phyloP scores from a whole-genome alignment of 257 asterid species.

The Buddleja alternifolia region DNA sequence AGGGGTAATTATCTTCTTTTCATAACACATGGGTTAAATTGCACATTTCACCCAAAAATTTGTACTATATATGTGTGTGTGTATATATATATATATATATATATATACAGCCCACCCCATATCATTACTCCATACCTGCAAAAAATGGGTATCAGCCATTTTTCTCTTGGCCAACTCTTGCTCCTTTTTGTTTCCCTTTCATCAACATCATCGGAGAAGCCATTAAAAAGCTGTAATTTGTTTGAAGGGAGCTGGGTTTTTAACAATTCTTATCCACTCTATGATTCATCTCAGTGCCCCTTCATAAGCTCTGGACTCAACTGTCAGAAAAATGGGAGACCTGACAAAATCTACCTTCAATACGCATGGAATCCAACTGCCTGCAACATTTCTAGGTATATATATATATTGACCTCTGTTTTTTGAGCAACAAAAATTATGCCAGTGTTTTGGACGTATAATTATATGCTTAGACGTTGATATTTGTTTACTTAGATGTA shows the following conservation, averaged over 20 bases:
- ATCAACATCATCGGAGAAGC: constrained; percentile 14
- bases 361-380: constrained; percentile 65
- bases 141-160: constrained; percentile 16
- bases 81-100: no score
- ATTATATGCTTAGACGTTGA: no score
- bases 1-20: no score
- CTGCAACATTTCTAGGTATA: constrained; percentile 56
- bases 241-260: constrained; percentile 69
- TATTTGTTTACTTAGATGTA: no score
- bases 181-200: neutral
- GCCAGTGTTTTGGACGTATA: no score
- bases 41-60: no score
- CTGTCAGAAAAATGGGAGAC: constrained; percentile 66
- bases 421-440: no score
- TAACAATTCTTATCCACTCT: constrained; percentile 54
- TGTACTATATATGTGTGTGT: no score
- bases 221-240: constrained; percentile 43
- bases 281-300: constrained; percentile 59
- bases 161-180: neutral
- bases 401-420: neutral
- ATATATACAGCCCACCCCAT: neutral
- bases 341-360: constrained; percentile 44
- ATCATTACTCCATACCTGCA: no score
- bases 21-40: no score
- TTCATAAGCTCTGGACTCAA: constrained; percentile 51